These are phyloP conservation scores for Dioszegia hungarica DNA, from an alignment of 768 basidiomycete genomes.

Conservation along the genomic window DNA sequence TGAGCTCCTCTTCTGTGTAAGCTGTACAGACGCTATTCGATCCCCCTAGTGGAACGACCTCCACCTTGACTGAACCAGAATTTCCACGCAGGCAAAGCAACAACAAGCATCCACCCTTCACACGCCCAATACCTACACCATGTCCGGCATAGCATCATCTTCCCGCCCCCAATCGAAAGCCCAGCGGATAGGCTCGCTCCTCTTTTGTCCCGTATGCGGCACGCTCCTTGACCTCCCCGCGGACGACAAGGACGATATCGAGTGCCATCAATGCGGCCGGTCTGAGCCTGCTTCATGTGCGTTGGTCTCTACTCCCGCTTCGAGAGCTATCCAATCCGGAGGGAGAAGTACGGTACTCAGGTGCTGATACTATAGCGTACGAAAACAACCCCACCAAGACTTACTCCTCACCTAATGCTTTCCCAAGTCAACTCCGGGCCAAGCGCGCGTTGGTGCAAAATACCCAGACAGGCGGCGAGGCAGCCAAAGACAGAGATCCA, in stretches of 20 bases:
- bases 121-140: background rate
- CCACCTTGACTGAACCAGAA: background rate
- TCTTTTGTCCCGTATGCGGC: constrained; percentile 92
- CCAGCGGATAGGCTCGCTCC: constrained; percentile 66
- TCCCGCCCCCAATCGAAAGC: constrained; percentile 12
- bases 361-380: constrained; percentile 61
- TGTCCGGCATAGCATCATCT: background rate
- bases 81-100: background rate
- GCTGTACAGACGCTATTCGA: background rate
- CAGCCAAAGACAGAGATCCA: constrained; percentile 47
- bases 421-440: constrained; percentile 80
- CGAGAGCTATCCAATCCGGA: too few species aligned
- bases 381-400: constrained; percentile 87
- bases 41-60: background rate
- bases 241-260: constrained; percentile 62
- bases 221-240: constrained; percentile 81
- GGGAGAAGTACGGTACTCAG: background rate
- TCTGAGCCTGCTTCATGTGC: constrained; percentile 82
- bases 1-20: background rate
- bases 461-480: constrained; percentile 56
- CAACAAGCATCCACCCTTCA: background rate
- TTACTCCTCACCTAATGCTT: constrained; percentile 86
- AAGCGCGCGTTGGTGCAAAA: constrained; percentile 75
- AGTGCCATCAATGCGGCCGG: constrained; percentile 82
- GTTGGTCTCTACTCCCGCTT: constrained; percentile 44